These are phyloP conservation scores for Galerina marginata DNA, from an alignment of 768 basidiomycete genomes.

Conservation along the genomic window DNA sequence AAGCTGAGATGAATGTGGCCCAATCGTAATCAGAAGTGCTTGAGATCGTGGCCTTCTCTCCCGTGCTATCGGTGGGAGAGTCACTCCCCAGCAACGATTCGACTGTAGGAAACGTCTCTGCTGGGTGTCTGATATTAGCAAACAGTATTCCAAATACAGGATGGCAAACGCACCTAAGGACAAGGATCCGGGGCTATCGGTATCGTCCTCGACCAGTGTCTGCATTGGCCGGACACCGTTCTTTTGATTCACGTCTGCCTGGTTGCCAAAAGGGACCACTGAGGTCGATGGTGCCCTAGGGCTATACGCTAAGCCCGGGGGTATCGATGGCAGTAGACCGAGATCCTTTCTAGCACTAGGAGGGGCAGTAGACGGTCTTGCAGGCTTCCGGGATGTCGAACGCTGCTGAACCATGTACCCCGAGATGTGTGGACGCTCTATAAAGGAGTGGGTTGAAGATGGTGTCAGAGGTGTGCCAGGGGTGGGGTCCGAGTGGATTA, in stretches of 20 bases:
- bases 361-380: slow-evolving; percentile 45
- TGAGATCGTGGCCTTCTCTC: slow-evolving; percentile 14
- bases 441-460: background rate
- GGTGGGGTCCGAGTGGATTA: background rate
- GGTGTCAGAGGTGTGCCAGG: background rate
- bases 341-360: slow-evolving; percentile 43
- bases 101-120: slow-evolving; percentile 1
- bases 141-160: background rate
- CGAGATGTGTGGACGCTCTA: slow-evolving; percentile 17
- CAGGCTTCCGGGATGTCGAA: slow-evolving; percentile 26
- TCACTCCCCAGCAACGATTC: background rate
- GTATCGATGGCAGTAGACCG: slow-evolving; percentile 46
- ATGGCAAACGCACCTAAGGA: background rate
- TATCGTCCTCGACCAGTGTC: slow-evolving; percentile 18
- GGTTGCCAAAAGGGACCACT: background rate
- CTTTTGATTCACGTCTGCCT: background rate
- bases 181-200: background rate
- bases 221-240: slow-evolving; percentile 10
- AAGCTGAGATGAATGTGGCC: slow-evolving; percentile 78
- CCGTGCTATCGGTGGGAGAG: background rate
- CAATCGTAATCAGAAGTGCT: slow-evolving; percentile 56
- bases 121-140: background rate
- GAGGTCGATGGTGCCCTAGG: background rate
- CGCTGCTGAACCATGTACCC: slow-evolving; percentile 24
- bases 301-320: background rate